These are phyloP conservation scores for Akebia trifoliata DNA, from an alignment of 164 flowering plant species.

Conservation along the genomic window DNA sequence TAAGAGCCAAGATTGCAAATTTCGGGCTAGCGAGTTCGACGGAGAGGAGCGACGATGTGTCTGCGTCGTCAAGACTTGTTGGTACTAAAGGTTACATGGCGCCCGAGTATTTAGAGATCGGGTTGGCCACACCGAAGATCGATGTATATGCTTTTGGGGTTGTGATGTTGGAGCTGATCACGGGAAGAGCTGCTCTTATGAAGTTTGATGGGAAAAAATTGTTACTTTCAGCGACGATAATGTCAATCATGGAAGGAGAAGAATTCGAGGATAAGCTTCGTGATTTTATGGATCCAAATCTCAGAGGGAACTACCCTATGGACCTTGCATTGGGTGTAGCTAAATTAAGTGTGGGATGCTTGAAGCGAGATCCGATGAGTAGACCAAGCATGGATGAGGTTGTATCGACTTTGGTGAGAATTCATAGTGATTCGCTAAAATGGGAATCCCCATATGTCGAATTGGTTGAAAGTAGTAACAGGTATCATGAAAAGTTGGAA, in stretches of 20 bases:
- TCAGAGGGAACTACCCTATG: constrained; percentile 10
- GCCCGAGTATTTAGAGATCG: constrained; percentile 53
- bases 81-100: constrained; percentile 63
- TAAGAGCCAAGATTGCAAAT: constrained; percentile 63
- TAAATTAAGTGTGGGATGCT: constrained; percentile 32
- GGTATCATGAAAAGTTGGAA: too few relatives aligned
- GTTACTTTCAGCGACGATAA: constrained; percentile 22
- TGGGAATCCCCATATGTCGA: background rate
- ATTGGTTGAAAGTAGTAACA: too few relatives aligned
- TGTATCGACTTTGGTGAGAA: constrained; percentile 25
- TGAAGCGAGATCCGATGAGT: constrained; percentile 29
- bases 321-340: constrained; percentile 21
- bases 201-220: constrained; percentile 22
- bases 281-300: constrained; percentile 28
- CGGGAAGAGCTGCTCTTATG: constrained; percentile 42
- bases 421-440: constrained; percentile 25
- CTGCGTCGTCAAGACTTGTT: constrained; percentile 15
- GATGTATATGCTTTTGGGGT: constrained; percentile 80
- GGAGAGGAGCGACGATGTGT: constrained; percentile 10
- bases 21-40: constrained; percentile 44
- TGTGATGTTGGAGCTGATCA: constrained; percentile 53
- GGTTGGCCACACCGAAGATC: constrained; percentile 39
- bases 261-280: constrained; percentile 26
- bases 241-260: constrained; percentile 15
- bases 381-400: constrained; percentile 45